Conservation (phyloP, 371 early-diverging fungal genomes). For the Circinella umbellata region DNA sequence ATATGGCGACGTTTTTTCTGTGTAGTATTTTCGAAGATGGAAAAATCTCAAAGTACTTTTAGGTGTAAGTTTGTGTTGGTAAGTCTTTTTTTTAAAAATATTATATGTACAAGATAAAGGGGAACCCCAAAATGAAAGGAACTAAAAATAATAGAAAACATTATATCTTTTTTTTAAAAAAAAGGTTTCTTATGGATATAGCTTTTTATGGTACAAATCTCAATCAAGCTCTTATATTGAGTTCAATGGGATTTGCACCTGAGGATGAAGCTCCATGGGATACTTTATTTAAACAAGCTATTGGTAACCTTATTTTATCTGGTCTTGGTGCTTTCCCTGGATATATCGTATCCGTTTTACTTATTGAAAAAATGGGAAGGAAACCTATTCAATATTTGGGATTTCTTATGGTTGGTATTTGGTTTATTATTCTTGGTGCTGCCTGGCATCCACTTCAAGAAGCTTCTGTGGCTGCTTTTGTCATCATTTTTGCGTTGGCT, state of each 20-base stretch:
- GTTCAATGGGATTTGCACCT: constrained; percentile 48
- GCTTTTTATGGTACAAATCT: constrained; percentile 58
- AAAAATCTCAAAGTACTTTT: constrained; percentile 22
- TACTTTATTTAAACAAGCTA: constrained; percentile 40
- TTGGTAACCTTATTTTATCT: constrained; percentile 66
- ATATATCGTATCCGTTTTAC: constrained; percentile 64
- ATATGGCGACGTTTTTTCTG: too few species aligned
- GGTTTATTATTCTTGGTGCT: constrained; percentile 70
- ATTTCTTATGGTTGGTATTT: constrained; percentile 67
- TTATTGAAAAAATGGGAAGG: constrained; percentile 77
- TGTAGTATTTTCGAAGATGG: constrained; percentile 25
- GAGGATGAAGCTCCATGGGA: constrained; percentile 32
- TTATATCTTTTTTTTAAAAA: too few species aligned
- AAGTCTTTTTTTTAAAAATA: neutral
- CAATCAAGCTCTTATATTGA: constrained; percentile 55
- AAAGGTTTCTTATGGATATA: neutral
- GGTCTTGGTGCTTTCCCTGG: constrained; percentile 62
- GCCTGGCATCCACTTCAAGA: constrained; percentile 42
- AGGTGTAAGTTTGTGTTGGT: constrained; percentile 23
- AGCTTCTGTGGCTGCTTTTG: constrained; percentile 41
- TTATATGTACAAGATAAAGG: neutral
- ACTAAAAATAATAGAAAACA: too few species aligned
- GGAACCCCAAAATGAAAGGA: too few species aligned
- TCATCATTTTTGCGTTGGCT: constrained; percentile 49
- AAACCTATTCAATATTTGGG: constrained; percentile 78